phyloP scores from a whole-genome alignment of 768 basidiomycete genomes.

The Bullera alba region DNA sequence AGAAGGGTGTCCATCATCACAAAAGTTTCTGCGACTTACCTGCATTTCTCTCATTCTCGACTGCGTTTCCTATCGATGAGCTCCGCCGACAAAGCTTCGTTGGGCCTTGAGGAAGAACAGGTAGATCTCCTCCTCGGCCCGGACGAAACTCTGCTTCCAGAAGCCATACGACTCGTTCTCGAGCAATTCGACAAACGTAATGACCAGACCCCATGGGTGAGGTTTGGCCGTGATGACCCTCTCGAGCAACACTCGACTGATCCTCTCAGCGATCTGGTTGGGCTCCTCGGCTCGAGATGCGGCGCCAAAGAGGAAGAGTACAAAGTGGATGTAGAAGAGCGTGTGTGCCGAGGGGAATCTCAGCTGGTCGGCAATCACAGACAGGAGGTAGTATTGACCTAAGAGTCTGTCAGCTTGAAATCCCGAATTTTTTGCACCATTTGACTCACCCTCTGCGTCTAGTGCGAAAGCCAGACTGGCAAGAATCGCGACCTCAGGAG shows the following conservation, averaged over 20 bases:
- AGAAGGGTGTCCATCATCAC: no score
- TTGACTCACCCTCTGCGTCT: constrained; percentile 75
- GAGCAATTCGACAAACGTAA: constrained; percentile 88
- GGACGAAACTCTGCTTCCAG: constrained; percentile 43
- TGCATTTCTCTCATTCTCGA: no score
- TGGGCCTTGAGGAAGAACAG: constrained; percentile 17
- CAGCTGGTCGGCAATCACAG: constrained; percentile 85
- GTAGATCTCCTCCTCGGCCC: constrained; percentile 37
- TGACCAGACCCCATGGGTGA: constrained; percentile 90
- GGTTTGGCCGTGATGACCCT: constrained; percentile 89
- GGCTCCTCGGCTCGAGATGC: constrained; percentile 16
- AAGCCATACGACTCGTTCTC: constrained; percentile 54
- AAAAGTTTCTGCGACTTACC: no score
- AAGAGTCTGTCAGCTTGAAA: constrained; percentile 1
- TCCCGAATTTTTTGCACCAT: not conserved
- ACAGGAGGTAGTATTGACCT: constrained; percentile 94
- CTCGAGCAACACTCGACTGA: constrained; percentile 68
- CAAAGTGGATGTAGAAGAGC: constrained; percentile 89
- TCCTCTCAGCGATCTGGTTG: constrained; percentile 56
- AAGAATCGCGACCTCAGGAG: constrained; percentile 76
- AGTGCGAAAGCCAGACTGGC: constrained; percentile 74
- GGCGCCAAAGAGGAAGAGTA: constrained; percentile 71
- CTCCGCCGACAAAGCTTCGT: not conserved
- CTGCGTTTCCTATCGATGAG: no score
- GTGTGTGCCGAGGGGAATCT: constrained; percentile 98